These are phyloP conservation scores for Dioscorea zingiberensis DNA, from an alignment of 106 monocot genomes.

Conservation along the genomic window DNA sequence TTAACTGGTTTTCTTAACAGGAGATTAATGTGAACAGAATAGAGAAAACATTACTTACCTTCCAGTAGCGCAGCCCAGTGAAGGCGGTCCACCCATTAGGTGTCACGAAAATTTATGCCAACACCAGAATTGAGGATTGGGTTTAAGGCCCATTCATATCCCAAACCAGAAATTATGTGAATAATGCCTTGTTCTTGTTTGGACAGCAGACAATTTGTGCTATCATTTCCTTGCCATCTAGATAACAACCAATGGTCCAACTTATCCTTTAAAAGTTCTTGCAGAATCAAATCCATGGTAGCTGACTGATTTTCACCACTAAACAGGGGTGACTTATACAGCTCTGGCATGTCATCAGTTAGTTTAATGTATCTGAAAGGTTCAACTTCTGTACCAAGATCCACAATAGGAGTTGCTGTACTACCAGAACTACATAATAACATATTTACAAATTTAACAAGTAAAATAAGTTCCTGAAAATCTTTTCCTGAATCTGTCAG, in stretches of 20 bases:
- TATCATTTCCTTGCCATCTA: conserved; percentile 21
- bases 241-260: conserved; percentile 23
- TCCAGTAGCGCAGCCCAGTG: conserved; percentile 96
- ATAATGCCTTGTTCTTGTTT: conserved; percentile 77
- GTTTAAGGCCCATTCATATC: conserved; percentile 84
- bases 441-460: conserved; percentile 32
- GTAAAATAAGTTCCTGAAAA: conserved; percentile 37
- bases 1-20: too few species aligned
- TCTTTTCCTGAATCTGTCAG: conserved; percentile 4
- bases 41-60: conserved; percentile 31
- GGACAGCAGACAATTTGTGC: conserved; percentile 24
- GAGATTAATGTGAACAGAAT: too few species aligned
- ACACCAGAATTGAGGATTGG: conserved; percentile 63
- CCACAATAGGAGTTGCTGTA: neutral
- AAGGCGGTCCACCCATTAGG: conserved; percentile 95
- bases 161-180: conserved; percentile 78
- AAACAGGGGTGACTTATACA: too few species aligned
- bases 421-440: conserved; percentile 29
- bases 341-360: conserved; percentile 2
- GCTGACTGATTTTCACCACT: too few species aligned
- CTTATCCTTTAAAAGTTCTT: conserved; percentile 57
- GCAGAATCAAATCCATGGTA: conserved; percentile 40
- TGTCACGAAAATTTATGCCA: conserved; percentile 85
- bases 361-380: conserved; percentile 5
- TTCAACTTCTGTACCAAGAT: conserved; percentile 6